Evolutionary conservation across 1,139 yeast genomes (phyloP).

Genomic region (Candida dubliniensis): DNA sequence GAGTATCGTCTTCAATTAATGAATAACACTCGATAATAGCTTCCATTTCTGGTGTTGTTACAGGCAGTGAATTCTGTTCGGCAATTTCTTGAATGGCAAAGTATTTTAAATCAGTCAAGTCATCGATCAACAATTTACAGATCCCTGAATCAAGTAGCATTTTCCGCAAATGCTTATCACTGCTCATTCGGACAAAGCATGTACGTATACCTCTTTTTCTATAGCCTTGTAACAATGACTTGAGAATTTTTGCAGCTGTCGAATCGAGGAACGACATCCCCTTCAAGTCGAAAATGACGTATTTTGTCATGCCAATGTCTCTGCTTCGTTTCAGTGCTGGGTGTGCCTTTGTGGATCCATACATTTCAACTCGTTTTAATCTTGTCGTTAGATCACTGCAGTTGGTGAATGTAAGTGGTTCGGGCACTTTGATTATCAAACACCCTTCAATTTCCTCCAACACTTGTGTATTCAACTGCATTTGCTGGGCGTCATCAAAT

Average conservation of each 20-base stretch:
- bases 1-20: slow-evolving; percentile 27
- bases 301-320: slow-evolving; percentile 54
- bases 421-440: slow-evolving; percentile 83
- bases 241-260: slow-evolving; percentile 76
- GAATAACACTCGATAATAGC: slow-evolving; percentile 15
- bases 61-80: slow-evolving; percentile 6
- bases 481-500: slow-evolving; percentile 38
- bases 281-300: slow-evolving; percentile 76
- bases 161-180: slow-evolving; percentile 31
- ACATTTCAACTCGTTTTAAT: slow-evolving; percentile 73
- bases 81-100: slow-evolving; percentile 23
- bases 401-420: slow-evolving; percentile 90
- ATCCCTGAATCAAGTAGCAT: slow-evolving; percentile 38
- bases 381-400: slow-evolving; percentile 79
- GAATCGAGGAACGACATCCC: slow-evolving; percentile 91
- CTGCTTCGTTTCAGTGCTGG: slow-evolving; percentile 72
- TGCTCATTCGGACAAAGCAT: slow-evolving; percentile 64
- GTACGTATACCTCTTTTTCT: slow-evolving; percentile 57
- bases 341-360: slow-evolving; percentile 81
- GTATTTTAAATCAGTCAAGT: slow-evolving; percentile 30
- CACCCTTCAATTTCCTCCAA: slow-evolving; percentile 84
- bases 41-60: slow-evolving; percentile 18
- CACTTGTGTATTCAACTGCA: slow-evolving; percentile 37
- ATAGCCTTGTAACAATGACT: slow-evolving; percentile 59
- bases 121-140: slow-evolving; percentile 23